phyloP scores from a whole-genome alignment of 441 rosid species.

The Gossypium aridum region DNA sequence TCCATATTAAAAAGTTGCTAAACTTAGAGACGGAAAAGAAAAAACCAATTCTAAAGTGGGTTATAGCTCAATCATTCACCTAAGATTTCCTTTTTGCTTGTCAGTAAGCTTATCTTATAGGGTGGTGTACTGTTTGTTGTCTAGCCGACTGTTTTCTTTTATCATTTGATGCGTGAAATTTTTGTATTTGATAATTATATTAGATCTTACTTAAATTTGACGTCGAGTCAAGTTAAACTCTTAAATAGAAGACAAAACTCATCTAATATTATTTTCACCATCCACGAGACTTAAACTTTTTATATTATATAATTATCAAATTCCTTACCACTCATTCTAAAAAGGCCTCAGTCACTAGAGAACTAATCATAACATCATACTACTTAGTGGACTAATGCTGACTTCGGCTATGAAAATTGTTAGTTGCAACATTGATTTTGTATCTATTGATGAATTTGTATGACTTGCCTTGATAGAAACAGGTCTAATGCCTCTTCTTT shows the following conservation, averaged over 20 bases:
- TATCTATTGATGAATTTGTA: constrained; percentile 26
- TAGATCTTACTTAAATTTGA: too few species aligned
- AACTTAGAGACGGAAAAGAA: neutral
- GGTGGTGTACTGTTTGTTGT: constrained; percentile 18
- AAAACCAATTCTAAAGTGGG: neutral
- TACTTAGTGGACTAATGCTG: constrained; percentile 32
- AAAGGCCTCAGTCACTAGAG: constrained; percentile 13
- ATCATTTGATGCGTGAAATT: too few species aligned
- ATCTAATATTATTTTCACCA: too few species aligned
- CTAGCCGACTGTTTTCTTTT: constrained; percentile 28
- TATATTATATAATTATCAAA: too few species aligned
- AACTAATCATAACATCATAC: constrained; percentile 30
- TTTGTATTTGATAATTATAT: too few species aligned
- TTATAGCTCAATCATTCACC: constrained; percentile 18
- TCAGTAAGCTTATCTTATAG: neutral
- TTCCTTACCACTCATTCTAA: too few species aligned
- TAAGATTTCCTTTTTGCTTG: constrained; percentile 15
- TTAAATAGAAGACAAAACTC: too few species aligned
- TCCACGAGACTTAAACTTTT: too few species aligned
- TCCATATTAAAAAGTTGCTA: neutral
- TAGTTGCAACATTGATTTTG: constrained; percentile 25
- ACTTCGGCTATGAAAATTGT: constrained; percentile 31
- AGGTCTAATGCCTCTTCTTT: constrained; percentile 11
- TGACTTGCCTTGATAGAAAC: constrained; percentile 23
- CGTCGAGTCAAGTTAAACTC: too few species aligned